A percentile compares a stretch with the other conserved stretches of the same genome.
Evolutionary conservation across 805 yeast genomes (phyloP).

Genomic region (Candida multigemmis): DNA sequence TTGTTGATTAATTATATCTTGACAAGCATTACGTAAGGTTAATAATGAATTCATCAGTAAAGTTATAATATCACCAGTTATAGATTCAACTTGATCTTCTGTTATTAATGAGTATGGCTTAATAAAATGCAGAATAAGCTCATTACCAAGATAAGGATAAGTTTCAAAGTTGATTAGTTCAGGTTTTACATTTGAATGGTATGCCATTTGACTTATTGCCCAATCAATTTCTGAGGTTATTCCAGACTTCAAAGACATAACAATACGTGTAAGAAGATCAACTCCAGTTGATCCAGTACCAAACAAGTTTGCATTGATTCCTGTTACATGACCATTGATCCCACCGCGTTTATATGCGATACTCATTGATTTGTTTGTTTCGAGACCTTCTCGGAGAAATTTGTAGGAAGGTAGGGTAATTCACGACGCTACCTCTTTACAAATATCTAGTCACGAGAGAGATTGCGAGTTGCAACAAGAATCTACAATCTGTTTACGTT

Average conservation of each 20-base stretch:
- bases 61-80: conserved; percentile 12
- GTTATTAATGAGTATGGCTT: conserved; percentile 18
- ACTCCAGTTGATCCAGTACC: conserved; percentile 43
- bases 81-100: conserved; percentile 7
- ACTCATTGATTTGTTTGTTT: too few species aligned
- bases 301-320: too few species aligned
- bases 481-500: too few species aligned
- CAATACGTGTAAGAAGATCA: conserved; percentile 54
- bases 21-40: conserved; percentile 71
- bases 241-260: conserved; percentile 60
- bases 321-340: too few species aligned
- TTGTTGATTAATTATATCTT: conserved; percentile 78
- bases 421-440: too few species aligned
- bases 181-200: conserved; percentile 42
- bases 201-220: conserved; percentile 50
- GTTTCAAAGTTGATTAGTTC: conserved; percentile 39
- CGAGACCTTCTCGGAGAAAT: too few species aligned
- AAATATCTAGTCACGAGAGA: too few species aligned
- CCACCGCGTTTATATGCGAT: too few species aligned
- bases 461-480: too few species aligned
- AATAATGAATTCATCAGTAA: conserved; percentile 42
- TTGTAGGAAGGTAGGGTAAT: too few species aligned
- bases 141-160: conserved; percentile 33
- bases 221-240: conserved; percentile 62
- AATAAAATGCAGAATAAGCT: conserved; percentile 26